Evolutionary conservation across 139 green algal species (phyloP).

Genomic region (Chlamydomonas asymmetrica): DNA sequence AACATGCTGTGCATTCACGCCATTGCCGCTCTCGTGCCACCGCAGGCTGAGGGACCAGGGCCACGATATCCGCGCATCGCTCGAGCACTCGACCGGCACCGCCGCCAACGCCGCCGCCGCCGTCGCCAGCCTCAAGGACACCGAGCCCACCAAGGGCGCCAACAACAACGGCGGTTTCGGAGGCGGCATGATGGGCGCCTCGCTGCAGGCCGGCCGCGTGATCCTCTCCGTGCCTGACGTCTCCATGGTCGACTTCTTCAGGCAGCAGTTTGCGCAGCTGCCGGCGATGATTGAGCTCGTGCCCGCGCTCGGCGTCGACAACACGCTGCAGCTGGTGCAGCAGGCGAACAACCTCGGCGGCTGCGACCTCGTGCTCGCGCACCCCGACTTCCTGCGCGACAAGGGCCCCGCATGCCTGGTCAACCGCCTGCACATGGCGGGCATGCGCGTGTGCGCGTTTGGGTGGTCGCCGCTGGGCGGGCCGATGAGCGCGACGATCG

Average conservation of each 20-base stretch:
- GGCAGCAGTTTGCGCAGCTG: constrained; percentile 44
- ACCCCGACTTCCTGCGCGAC: constrained; percentile 55
- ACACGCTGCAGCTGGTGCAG: constrained; percentile 38
- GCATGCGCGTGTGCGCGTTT: constrained; percentile 37
- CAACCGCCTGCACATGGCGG: constrained; percentile 14
- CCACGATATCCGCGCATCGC: constrained; percentile 43
- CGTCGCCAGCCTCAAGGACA: no score
- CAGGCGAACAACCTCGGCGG: constrained; percentile 45
- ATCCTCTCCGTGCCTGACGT: constrained; percentile 50
- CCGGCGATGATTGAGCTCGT: constrained; percentile 45
- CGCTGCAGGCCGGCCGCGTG: constrained; percentile 38
- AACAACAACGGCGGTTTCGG: constrained; percentile 14
- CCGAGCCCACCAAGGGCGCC: no score
- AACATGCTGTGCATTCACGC: no score
- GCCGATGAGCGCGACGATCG: constrained; percentile 45
- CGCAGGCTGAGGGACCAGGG: constrained; percentile 36
- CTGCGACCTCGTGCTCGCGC: constrained; percentile 50
- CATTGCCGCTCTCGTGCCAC: no score
- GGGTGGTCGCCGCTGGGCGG: constrained; percentile 40
- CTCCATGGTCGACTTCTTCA: constrained; percentile 52
- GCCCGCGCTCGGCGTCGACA: constrained; percentile 42
- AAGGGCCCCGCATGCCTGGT: no score
- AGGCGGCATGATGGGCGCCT: background rate
- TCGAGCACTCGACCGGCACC: constrained; percentile 30
- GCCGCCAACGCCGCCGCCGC: no score